Evolutionary conservation across 305 asterid species (phyloP), one percentile per base, ranked within the genome.

Genomic region (Salvia sclarea): DNA sequence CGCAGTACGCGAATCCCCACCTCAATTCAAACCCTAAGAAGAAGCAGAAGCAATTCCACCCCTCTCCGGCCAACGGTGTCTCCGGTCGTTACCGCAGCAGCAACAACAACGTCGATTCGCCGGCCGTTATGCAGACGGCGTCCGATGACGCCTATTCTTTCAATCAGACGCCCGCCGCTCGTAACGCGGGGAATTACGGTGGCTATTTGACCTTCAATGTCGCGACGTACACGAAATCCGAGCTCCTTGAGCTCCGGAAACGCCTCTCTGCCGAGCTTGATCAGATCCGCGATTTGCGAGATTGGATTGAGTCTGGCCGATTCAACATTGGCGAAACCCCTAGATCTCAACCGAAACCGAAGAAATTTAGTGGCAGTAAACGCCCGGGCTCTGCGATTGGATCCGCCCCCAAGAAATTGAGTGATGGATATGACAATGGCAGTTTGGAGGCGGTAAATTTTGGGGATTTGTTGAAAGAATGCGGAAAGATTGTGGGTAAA

Each of bases 131-230:
- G 53, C 99, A 86, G 86, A 81, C 96, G 2, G 95, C 89, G 2
- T 91, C 99, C 2, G 99, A 94, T 48, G 99, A 94, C 31, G 98
- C 96, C 6, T 91, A 94, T 74, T 94, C 98, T 3, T 94, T 82
- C 78, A 89, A 87, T 66, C 98, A 91, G 80, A 76, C 86, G 21
- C 68, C 85, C 0, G 68, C 81, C 21, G 73, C 73, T 68, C 84
- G 86, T 16, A 76, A 69, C 79, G 84, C 86, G 8, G 76, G 66
- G 43, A 80, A 81, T 74, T 82, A 64, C 3, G 96, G 94, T 20
- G 79, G 85, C 22, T 86, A 81, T 66, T 8, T 85, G 44, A 81
- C 86, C 41, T 80, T 78, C 71, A 79, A 80, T 37, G 75, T 89
- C 12, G 61, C 88, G 17, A 68, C 91, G 55, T 89, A 63, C 80